These are phyloP conservation scores for Rubia yunnanensis DNA, from an alignment of 257 asterid species.

Conservation along the genomic window DNA sequence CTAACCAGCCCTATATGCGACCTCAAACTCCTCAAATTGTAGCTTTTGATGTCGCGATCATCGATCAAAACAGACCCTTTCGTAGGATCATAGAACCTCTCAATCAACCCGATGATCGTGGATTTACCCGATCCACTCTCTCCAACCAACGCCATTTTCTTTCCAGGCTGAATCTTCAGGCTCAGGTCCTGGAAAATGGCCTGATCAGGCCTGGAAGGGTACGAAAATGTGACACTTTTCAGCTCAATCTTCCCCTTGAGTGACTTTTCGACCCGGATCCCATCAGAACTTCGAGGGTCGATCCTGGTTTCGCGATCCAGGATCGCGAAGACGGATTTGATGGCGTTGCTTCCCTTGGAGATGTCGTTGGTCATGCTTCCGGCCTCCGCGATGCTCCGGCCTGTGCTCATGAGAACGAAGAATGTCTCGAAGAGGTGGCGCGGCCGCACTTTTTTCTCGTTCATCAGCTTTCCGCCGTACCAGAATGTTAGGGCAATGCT, in stretches of 20 bases:
- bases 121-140: constrained; percentile 82
- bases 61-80: constrained; percentile 51
- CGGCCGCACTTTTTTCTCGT: constrained; percentile 32
- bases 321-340: constrained; percentile 40
- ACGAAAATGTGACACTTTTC: constrained; percentile 37
- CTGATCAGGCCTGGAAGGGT: constrained; percentile 65
- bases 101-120: constrained; percentile 53
- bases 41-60: constrained; percentile 41
- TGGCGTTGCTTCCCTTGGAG: constrained; percentile 55
- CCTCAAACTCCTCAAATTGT: constrained; percentile 50
- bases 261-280: constrained; percentile 20
- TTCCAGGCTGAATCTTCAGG: constrained; percentile 52
- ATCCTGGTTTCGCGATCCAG: constrained; percentile 45
- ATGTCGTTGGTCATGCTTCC: constrained; percentile 71
- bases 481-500: constrained; percentile 59
- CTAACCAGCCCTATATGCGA: constrained; percentile 61
- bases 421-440: constrained; percentile 58
- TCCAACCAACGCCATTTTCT: constrained; percentile 57
- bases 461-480: constrained; percentile 78
- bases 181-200: constrained; percentile 50
- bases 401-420: constrained; percentile 72
- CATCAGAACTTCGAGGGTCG: constrained; percentile 42
- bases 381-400: constrained; percentile 69
- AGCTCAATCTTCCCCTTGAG: constrained; percentile 42
- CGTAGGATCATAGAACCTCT: constrained; percentile 65